Evolutionary conservation across 208 protist genomes (phyloP).

Genomic region (Leishmania major): DNA sequence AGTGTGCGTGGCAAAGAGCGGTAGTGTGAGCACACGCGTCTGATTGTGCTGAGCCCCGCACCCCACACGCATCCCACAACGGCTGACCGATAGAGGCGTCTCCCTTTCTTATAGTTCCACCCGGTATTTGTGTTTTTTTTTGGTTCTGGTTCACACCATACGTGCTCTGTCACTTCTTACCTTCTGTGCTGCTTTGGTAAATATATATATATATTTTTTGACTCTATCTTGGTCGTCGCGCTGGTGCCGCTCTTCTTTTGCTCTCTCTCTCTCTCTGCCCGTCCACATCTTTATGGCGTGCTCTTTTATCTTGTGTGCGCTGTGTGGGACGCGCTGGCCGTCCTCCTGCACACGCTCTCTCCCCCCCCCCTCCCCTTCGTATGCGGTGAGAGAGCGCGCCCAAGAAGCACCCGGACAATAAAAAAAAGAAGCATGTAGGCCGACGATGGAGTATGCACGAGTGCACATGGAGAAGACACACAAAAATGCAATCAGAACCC

Average conservation of each 20-base stretch:
- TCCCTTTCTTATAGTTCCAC: not conserved
- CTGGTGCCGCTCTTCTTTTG: not conserved
- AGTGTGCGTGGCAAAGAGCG: not conserved
- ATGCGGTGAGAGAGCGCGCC: not conserved
- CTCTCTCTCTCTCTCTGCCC: not conserved
- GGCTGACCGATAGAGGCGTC: not conserved
- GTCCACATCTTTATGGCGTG: too few relatives aligned
- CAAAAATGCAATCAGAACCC: not conserved
- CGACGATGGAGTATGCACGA: not conserved
- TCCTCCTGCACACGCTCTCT: not conserved
- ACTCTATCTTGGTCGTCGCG: not conserved
- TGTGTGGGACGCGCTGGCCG: not conserved
- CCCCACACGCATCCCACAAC: not conserved
- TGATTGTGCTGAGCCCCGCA: not conserved
- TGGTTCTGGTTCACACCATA: not conserved
- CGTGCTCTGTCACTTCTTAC: not conserved
- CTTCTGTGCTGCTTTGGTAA: not conserved
- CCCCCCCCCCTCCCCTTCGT: not conserved
- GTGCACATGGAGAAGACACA: not conserved
- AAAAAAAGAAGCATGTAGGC: not conserved
- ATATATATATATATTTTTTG: too few relatives aligned
- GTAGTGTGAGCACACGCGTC: not conserved
- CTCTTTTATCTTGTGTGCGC: not conserved
- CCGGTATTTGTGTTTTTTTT: not conserved
- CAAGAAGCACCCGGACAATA: not conserved